Conservation (phyloP, 768 basidiomycete species). For the Rubroboletus satanas region DNA sequence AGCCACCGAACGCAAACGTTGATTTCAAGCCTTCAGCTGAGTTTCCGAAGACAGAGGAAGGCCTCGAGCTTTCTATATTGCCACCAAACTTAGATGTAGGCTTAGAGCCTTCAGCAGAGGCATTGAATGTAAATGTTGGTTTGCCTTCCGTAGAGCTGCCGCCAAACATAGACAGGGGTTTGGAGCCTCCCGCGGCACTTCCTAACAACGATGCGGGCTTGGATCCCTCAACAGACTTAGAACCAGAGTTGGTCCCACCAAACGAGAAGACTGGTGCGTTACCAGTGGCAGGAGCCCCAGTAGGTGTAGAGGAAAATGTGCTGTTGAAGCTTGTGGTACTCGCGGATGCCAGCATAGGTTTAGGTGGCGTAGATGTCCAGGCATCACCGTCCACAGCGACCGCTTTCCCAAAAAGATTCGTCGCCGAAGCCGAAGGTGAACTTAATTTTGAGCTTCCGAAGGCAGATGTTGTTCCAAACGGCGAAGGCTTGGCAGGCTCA, state of each 20-base stretch:
- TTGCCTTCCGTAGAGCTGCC: conserved; percentile 9
- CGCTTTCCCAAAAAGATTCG: conserved; percentile 15
- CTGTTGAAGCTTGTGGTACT: conserved; percentile 17
- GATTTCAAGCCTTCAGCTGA: conserved; percentile 8
- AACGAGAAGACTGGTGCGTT: conserved; percentile 19
- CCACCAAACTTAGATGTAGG: conserved; percentile 10
- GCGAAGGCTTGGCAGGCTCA: conserved; percentile 22
- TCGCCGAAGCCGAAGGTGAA: conserved; percentile 10
- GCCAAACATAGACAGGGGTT: conserved; percentile 3
- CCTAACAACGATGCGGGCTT: conserved; percentile 19
- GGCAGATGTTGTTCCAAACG: conserved; percentile 12
- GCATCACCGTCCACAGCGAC: conserved; percentile 10
- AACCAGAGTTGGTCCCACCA: conserved; percentile 11
- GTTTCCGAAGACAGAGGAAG: conserved; percentile 1
- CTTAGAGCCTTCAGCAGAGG: conserved; percentile 13
- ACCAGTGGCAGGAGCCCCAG: conserved; percentile 13
- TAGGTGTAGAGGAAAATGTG: conserved; percentile 13
- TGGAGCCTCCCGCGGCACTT: conserved; percentile 1
- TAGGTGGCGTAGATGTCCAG: conserved; percentile 21
- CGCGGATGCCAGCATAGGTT: conserved; percentile 10
- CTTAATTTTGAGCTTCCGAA: conserved; percentile 23
- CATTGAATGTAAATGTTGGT: conserved; percentile 10
- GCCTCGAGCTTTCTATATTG: conserved; percentile 2
- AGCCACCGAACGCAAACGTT: conserved; percentile 6
- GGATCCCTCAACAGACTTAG: conserved; percentile 15